A percentile compares a stretch with the other conserved stretches of the same genome.
Evolutionary conservation across 768 basidiomycete genomes (phyloP).

Genomic region (Lactarius sanguifluus): DNA sequence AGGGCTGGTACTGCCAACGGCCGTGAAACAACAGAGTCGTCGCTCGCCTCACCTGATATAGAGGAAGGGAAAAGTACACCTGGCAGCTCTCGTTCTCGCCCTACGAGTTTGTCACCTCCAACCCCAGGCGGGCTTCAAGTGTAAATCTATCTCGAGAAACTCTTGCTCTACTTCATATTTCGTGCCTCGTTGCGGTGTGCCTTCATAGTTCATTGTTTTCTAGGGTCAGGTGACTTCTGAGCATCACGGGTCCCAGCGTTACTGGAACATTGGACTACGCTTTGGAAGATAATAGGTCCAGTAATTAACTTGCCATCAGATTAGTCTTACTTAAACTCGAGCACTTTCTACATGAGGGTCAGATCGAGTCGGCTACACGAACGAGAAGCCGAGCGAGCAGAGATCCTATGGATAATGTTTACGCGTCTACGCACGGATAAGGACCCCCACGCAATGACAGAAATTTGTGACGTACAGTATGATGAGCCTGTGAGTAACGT

Average conservation of each 20-base stretch:
- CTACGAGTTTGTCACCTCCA: neutral
- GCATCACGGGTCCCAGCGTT: neutral
- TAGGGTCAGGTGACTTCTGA: conserved; percentile 8
- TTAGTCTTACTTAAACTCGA: neutral
- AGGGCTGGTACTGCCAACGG: conserved; percentile 65
- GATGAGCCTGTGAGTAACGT: conserved; percentile 85
- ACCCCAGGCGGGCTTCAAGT: neutral
- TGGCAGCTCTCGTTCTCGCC: neutral
- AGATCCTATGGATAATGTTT: neutral
- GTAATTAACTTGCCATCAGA: conserved; percentile 8
- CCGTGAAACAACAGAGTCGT: conserved; percentile 55
- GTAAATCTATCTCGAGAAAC: conserved; percentile 2
- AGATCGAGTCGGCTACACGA: neutral
- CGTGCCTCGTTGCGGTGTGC: neutral
- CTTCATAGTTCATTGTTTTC: conserved; percentile 4
- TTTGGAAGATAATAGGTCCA: conserved; percentile 2
- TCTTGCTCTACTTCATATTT: neutral
- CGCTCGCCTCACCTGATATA: conserved; percentile 42
- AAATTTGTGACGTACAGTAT: conserved; percentile 54
- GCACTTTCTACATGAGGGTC: conserved; percentile 6
- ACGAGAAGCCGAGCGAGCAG: neutral
- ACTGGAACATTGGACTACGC: conserved; percentile 3
- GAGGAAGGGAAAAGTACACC: conserved; percentile 25
- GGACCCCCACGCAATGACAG: neutral
- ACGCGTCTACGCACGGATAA: conserved; percentile 29